Evolutionary conservation across 2,329 filamentous ascomycete genomes (phyloP), one percentile per base, ranked within the genome.

Genomic region (Pseudogymnoascus verrucosus): DNA sequence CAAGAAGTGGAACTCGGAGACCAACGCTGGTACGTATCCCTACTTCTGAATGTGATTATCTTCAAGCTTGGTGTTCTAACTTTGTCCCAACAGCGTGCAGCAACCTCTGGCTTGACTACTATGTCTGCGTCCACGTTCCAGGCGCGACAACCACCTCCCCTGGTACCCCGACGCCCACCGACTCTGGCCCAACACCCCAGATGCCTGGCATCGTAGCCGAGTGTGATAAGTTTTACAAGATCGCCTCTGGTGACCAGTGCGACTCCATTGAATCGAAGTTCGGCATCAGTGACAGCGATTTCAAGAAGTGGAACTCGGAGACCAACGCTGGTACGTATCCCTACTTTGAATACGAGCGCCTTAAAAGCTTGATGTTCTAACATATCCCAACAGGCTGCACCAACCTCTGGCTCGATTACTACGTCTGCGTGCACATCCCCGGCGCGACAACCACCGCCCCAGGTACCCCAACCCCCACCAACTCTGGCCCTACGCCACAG

Each of bases 71-170:
- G 8, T 31, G 28, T 31, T 37, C 36, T 60, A 16, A 36, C 31
- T 2, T 19, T 31, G 4, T 16, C 6, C 23, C 54, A 36, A 60
- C 28, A 26, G 21, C 37, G 8, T 60, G 57, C 21, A 21, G 31
- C 11, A 64, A 65, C 10, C 67, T 74, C n/a, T 66, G 69, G 65
- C 60, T 64, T 4, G 68, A 67, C 7, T 65, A 67, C 31, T 71
- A 70, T 23, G 67, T 70, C 57, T 71, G 70, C 39, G 66, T 71
- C 16, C 60, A 57, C 16, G 42, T 62, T n/a, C 10, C 21, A 11
- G 61, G 39, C 19, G 23, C 47, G 28, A 31, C 28, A 31, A 31
- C 28, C 28, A 31, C 28, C 28, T 31, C 28, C 7, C 28, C 28
- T 31, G 28, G 28, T 31, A 31, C 28, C 28, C 28, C 28, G 28